phyloP scores from a whole-genome alignment of 208 protist species.

The Phytomonas sp. region DNA sequence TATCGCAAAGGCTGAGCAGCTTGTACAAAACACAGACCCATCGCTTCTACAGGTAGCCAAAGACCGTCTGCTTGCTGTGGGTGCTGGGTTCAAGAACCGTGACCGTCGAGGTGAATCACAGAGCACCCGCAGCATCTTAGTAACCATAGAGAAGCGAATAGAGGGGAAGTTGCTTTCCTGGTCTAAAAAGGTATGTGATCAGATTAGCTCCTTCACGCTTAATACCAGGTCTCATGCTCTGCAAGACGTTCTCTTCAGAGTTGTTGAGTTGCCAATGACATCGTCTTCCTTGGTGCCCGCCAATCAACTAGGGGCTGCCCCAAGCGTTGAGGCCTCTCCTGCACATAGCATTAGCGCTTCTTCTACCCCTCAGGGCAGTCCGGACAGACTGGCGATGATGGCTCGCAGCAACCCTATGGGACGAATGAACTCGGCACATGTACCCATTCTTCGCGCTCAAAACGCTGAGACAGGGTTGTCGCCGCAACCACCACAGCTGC shows the following conservation, averaged over 20 bases:
- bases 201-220: background rate
- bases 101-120: conserved; percentile 29
- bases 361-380: background rate
- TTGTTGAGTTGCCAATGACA: background rate
- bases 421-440: background rate
- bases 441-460: background rate
- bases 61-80: conserved; percentile 30
- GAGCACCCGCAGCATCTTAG: conserved; percentile 3
- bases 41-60: conserved; percentile 35
- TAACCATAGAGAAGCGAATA: background rate
- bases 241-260: background rate
- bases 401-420: background rate
- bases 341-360: conserved; percentile 7
- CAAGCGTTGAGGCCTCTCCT: conserved; percentile 5
- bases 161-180: conserved; percentile 2
- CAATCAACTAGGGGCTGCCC: background rate
- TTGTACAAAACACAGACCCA: conserved; percentile 37
- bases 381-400: background rate
- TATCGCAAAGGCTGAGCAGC: conserved; percentile 35
- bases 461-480: background rate
- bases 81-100: conserved; percentile 37
- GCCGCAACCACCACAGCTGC: background rate
- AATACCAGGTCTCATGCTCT: background rate
- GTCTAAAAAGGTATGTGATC: background rate
- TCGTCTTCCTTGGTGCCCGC: background rate